Percentiles rank a stretch among this genome's conserved stretches.
These are phyloP conservation scores for Citrullus mucosospermus DNA, from an alignment of 306 rosid genomes.

Conservation along the genomic window DNA sequence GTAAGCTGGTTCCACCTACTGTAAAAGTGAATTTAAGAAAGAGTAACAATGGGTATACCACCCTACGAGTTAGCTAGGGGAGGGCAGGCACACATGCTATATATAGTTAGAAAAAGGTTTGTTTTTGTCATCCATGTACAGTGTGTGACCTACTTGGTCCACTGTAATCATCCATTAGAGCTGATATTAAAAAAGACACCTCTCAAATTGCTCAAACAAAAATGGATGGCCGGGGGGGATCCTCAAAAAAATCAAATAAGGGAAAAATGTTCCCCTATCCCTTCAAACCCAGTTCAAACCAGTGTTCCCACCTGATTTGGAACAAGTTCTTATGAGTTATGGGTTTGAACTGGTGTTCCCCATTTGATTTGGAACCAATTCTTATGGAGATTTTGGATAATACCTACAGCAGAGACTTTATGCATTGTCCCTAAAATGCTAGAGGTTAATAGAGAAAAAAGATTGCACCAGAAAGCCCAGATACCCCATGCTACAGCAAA, in stretches of 20 bases:
- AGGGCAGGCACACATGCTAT: not conserved
- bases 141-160: not conserved
- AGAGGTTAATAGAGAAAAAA: conserved; percentile 3
- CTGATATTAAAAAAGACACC: not conserved
- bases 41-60: not conserved
- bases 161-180: not conserved
- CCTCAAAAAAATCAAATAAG: not conserved
- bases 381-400: not conserved
- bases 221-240: not conserved
- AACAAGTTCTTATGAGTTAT: not conserved
- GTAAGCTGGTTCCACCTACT: not conserved
- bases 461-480: not conserved
- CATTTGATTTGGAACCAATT: not conserved
- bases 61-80: not conserved
- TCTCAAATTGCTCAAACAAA: not conserved
- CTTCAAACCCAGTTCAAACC: not conserved
- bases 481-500: not conserved
- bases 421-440: not conserved
- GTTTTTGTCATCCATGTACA: not conserved
- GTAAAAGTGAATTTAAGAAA: not conserved
- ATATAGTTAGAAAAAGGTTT: not conserved
- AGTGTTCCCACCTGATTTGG: not conserved
- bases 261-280: not conserved
- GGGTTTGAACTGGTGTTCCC: not conserved
- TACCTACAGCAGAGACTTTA: not conserved